phyloP scores from a whole-genome alignment of 164 flowering plant genomes.

The Macadamia tetraphylla region DNA sequence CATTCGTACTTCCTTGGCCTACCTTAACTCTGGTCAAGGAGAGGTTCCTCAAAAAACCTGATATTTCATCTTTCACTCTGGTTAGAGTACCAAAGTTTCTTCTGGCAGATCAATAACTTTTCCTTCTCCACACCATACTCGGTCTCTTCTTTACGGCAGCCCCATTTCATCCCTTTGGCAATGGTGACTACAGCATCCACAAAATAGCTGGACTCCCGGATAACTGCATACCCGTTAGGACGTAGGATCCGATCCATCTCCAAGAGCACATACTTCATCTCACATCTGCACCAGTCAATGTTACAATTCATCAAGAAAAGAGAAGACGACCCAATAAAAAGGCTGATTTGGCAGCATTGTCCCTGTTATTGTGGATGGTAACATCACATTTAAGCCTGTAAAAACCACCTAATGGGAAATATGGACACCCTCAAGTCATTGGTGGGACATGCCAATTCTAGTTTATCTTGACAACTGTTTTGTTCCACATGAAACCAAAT shows the following conservation, averaged over 20 bases:
- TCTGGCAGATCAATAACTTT: constrained; percentile 80
- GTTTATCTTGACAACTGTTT: no score
- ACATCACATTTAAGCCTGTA: no score
- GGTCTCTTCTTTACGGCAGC: constrained; percentile 72
- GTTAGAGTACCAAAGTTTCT: constrained; percentile 75
- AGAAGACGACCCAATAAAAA: background rate
- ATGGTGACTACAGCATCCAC: constrained; percentile 54
- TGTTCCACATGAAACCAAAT: no score
- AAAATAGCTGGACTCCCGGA: constrained; percentile 75
- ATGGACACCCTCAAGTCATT: no score
- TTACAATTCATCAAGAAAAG: background rate
- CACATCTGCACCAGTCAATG: constrained; percentile 49
- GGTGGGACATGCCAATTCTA: no score
- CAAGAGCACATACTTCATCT: constrained; percentile 80
- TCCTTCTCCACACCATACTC: constrained; percentile 63
- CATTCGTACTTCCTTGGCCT: background rate
- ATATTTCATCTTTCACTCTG: constrained; percentile 26
- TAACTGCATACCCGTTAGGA: constrained; percentile 71
- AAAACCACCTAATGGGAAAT: no score
- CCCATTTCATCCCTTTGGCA: constrained; percentile 84
- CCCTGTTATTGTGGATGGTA: no score
- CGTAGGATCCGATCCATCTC: constrained; percentile 93
- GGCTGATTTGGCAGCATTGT: no score
- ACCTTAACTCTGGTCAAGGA: background rate
- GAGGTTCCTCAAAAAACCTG: background rate